A percentile compares a stretch with the other conserved stretches of the same genome.
phyloP scores from a whole-genome alignment of 2,329 filamentous ascomycete species.

The Chaetomiaceae sp. region DNA sequence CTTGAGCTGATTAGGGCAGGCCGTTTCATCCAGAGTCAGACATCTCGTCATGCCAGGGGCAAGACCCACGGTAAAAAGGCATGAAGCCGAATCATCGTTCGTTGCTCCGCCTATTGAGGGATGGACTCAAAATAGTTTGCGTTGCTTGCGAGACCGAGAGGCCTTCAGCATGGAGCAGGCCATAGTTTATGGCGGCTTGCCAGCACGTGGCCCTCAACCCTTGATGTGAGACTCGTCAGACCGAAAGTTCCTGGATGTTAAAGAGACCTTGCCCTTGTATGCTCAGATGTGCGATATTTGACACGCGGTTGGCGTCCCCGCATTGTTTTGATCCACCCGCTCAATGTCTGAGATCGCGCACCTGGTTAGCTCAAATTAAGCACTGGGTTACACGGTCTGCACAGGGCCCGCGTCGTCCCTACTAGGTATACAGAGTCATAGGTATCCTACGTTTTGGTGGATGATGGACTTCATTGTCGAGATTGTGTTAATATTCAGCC shows the following conservation, averaged over 20 bases:
- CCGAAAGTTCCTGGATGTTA: neutral
- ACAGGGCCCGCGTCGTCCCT: neutral
- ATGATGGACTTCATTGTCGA: too few species aligned
- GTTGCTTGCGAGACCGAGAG: neutral
- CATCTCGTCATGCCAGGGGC: neutral
- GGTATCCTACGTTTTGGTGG: neutral
- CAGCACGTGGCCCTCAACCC: constrained; percentile 1
- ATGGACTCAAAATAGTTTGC: neutral
- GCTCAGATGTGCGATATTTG: neutral
- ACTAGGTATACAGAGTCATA: too few species aligned
- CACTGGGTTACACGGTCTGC: constrained; percentile 14
- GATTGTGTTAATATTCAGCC: too few species aligned
- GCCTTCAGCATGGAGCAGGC: neutral
- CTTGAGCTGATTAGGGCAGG: neutral
- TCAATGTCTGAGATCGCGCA: constrained; percentile 28
- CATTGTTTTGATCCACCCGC: constrained; percentile 14
- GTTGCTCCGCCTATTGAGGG: neutral
- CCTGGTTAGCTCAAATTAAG: constrained; percentile 10
- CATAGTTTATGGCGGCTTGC: neutral
- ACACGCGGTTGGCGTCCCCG: constrained; percentile 6
- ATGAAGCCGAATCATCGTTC: neutral
- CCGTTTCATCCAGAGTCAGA: neutral
- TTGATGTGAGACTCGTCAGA: neutral
- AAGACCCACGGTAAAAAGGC: neutral
- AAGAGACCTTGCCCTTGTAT: neutral